Evolutionary conservation across 2,329 filamentous ascomycete genomes (phyloP), one percentile per base, ranked within the genome.

Genomic region (Xylariaceae sp.): DNA sequence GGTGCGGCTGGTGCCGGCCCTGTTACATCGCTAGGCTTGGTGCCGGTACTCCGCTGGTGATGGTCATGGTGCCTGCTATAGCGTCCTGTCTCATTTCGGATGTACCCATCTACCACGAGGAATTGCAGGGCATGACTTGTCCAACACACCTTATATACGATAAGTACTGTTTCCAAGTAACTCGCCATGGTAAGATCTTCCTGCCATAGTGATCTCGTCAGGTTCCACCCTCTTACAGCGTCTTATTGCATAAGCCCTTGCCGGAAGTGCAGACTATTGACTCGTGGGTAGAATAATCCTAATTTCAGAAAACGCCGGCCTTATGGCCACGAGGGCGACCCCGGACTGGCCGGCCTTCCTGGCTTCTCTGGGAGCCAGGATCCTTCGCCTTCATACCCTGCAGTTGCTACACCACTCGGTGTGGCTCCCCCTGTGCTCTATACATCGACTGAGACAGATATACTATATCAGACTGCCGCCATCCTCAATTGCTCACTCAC

Each of bases 261-360:
- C 41, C 37, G 50, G 47, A n/a, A 53, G 52, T 57, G 50, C 57
- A 50, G 52, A 52, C 43, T 43, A 50, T 60, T 63, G 57, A 61
- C 54, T 50, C 49, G 51, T 50, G 43, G 55, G 47, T 57, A 62
- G 59, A 59, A 57, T 55, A 59, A 57, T 50, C 58, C 48, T 52
- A 60, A 60, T 51, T 56, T 64, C 48, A 69, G 65, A 58, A 69
- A 67, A 58, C 67, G 67, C 42, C 64, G 67, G 59, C 60, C 61
- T 48, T 62, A 64, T 52, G 59, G 56, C 54, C 57, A 59, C 41
- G 63, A 61, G 44, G 62, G 63, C 50, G 52, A 56, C 50, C 53
- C 59, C 58, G 50, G 51, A 48, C 62, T 60, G 56, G 51, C 57
- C 50, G 21, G 11, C 7, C 21, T 24, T 6, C 21, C 21, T 24